These are phyloP conservation scores for Domatiomyces catenatus DNA, from an alignment of 2,329 filamentous ascomycete species.

Conservation along the genomic window DNA sequence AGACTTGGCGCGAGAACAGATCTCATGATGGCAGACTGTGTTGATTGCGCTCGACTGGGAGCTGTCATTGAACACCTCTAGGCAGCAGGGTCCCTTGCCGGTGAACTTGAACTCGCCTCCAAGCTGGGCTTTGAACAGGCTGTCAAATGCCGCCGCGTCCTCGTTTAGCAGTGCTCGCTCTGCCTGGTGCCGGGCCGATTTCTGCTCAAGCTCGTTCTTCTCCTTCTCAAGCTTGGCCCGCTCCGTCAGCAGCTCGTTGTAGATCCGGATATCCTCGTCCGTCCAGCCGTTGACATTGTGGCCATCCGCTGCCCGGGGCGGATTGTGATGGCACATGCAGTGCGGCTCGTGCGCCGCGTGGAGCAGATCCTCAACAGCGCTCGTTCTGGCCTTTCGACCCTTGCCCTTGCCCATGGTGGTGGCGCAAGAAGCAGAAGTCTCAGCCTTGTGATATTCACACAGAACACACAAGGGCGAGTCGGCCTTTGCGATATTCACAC, in stretches of 20 bases:
- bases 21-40: slow-evolving; percentile 11
- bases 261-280: slow-evolving; percentile 13
- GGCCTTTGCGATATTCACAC: too few relatives aligned
- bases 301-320: slow-evolving; percentile 10
- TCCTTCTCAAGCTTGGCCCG: slow-evolving; percentile 15
- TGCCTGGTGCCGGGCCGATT: slow-evolving; percentile 12
- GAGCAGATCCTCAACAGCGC: not conserved
- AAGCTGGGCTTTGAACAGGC: slow-evolving; percentile 10
- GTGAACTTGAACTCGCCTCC: slow-evolving; percentile 14
- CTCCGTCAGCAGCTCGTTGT: slow-evolving; percentile 14
- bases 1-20: slow-evolving; percentile 13
- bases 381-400: not conserved
- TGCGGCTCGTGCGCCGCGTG: not conserved
- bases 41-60: not conserved
- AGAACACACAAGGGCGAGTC: too few relatives aligned
- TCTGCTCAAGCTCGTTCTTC: slow-evolving; percentile 13
- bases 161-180: slow-evolving; percentile 13
- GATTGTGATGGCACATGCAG: slow-evolving; percentile 1
- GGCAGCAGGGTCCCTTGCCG: slow-evolving; percentile 9
- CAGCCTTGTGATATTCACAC: not conserved
- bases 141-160: slow-evolving; percentile 9
- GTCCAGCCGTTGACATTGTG: slow-evolving; percentile 15
- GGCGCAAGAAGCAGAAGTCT: not conserved
- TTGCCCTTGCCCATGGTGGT: slow-evolving; percentile 1
- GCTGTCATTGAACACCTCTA: slow-evolving; percentile 5